phyloP scores from a whole-genome alignment of 768 basidiomycete species.

The Lactarius vividus region DNA sequence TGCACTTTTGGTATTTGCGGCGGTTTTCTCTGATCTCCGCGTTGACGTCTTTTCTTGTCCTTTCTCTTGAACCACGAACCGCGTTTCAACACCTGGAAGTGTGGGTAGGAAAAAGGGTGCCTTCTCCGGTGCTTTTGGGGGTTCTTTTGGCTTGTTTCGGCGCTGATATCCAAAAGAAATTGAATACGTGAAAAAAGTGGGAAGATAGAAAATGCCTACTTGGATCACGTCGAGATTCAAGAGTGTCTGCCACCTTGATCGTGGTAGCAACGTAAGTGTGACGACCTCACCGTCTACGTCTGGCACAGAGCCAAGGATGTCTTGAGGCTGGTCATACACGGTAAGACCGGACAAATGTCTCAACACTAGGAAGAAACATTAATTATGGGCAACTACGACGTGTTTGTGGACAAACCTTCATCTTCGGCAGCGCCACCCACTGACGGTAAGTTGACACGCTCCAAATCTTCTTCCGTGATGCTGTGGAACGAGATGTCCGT shows the following conservation, averaged over 20 bases:
- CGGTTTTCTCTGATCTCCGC: slow-evolving; percentile 51
- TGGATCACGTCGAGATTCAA: slow-evolving; percentile 94
- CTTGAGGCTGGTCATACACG: slow-evolving; percentile 55
- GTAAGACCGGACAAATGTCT: slow-evolving; percentile 66
- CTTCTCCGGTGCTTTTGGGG: slow-evolving; percentile 91
- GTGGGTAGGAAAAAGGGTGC: slow-evolving; percentile 98
- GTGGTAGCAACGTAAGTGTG: slow-evolving; percentile 87
- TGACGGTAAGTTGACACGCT: slow-evolving; percentile 70
- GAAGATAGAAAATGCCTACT: slow-evolving; percentile 40
- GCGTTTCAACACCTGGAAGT: slow-evolving; percentile 78
- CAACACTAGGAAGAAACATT: slow-evolving; percentile 45
- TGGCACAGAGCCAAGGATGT: slow-evolving; percentile 81
- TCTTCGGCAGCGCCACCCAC: slow-evolving; percentile 83
- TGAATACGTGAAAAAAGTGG: neutral
- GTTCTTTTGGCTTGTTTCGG: slow-evolving; percentile 95
- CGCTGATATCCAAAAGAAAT: slow-evolving; percentile 46
- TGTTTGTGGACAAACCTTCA: slow-evolving; percentile 51
- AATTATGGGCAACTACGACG: slow-evolving; percentile 14
- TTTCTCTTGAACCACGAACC: slow-evolving; percentile 62
- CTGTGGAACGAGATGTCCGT: slow-evolving; percentile 77
- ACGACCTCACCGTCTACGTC: slow-evolving; percentile 90
- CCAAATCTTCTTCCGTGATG: slow-evolving; percentile 72
- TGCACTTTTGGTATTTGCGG: slow-evolving; percentile 56
- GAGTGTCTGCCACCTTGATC: slow-evolving; percentile 95
- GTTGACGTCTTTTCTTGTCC: slow-evolving; percentile 44